Evolutionary conservation across 2,329 filamentous ascomycete genomes (phyloP), one percentile per base, ranked within the genome.

Genomic region (Alternaria burnsii): DNA sequence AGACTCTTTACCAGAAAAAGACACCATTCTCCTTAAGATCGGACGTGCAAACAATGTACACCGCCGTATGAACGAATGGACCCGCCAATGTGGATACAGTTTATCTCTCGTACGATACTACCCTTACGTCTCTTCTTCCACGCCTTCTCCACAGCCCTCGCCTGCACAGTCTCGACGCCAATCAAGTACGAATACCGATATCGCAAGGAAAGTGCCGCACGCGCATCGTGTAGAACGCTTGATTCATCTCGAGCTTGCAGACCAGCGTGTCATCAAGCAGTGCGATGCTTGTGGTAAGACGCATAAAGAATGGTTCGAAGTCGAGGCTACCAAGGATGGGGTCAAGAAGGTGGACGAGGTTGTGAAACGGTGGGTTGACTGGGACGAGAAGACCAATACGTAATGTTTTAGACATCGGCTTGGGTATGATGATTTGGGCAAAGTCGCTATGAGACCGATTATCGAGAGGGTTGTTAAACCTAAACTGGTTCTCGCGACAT

Each of bases 221-320:
- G 91, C 90, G 42, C 91, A 96, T 78, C 90, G 92, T 47, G 93
- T 98, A 11, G 95, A 99, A 82, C 85, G 93, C 26, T 80, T 99
- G 59, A 90, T 98, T 44, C 95, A 99, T 77, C 82, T 98, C 14
- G 95, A 99, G 80, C 85, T 98, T n/a, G 84, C 84, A 5, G 84
- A 83, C 41, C 80, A 84, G 68, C 81, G 78, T 78, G 88, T 80
- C 59, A 88, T 84, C 79, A 88, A 76, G 18, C 86, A 86, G 53
- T 99, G 95, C 72, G 83, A 84, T 5, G 86, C 88, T 1, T 99
- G 95, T 74, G 93, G 93, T 2, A 89, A 89, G 72, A 89, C 93
- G 70, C 95, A 99, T 78, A 84, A 90, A 53, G 95, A 99, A 81
- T 99, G 94, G 94, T 99, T 99, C 76, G 91, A 96, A 80, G 89